Base-by-base conservation (phyloP, 1,139 yeast species). In the Pneumocystis oryctolagi region DNA sequence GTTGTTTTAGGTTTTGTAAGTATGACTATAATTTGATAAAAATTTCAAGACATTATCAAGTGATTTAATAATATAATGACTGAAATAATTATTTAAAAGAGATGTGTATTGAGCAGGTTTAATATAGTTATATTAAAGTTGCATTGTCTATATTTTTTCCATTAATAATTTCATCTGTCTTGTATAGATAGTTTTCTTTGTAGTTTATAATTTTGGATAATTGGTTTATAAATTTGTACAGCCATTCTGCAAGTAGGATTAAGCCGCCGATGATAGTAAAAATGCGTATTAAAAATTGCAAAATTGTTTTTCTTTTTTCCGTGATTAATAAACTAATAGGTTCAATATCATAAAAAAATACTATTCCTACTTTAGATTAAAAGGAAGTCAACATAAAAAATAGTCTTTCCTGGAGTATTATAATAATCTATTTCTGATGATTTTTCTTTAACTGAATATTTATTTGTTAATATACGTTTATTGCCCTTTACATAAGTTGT, bases 301-400 rank as follows among this genome's bases (percentile, higher is more conserved):
- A 72, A 71, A 92, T 90, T 1, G 94, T 81, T 61, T 90, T 77
- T 66, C 97, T 78, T 63, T 77, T 78, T 71, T 90, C 97, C 35
- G 79, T 78, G 47, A 89, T 80, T 2, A 81, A 75, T 69, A 92
- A 78, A 63, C 84, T 81, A 58, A 92, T 82, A 3, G 97, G 94
- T 70, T 92, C 97, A 72, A 92, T 89, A 68, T 88, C 90, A 72
- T 90, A 92, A 64, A 81, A 81, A 76, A 92, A 82, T 71, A 80
- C 87, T 47, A 92, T 84, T 0, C 97, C 97, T 1, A 14, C 62
- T 25, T 12, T 25, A 47, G 25, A 25, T 25, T 25, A 47, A 2
- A 6, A 25, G 8, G 12, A 25, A 64, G 8, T 61, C 61, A 20
- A 9, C 12, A 57, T 5, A 25, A 1, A 20, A 25, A 28, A 57